Evolutionary conservation across 2,329 filamentous ascomycete genomes (phyloP).

Genomic region (Aspergillus sp.): DNA sequence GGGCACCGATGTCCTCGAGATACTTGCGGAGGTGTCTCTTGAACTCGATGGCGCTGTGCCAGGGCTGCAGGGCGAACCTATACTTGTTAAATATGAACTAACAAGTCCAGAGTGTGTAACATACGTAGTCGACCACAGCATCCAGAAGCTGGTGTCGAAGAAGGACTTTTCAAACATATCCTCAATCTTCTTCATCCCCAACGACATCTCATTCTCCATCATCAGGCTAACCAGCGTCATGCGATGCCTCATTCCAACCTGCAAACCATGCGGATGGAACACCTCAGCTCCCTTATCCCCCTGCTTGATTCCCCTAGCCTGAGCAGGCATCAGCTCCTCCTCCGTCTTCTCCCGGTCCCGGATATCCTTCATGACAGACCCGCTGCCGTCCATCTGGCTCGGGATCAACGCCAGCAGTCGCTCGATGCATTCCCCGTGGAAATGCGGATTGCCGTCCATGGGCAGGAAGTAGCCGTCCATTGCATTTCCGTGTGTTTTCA

Average conservation of each 20-base stretch:
- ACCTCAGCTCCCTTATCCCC: constrained; percentile 2
- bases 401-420: constrained; percentile 34
- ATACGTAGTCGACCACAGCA: constrained; percentile 25
- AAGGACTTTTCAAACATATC: constrained; percentile 24
- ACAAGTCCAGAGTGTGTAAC: no score
- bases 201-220: constrained; percentile 20
- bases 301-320: background rate
- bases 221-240: constrained; percentile 18
- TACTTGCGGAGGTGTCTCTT: constrained; percentile 24
- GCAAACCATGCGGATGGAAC: constrained; percentile 7
- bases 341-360: background rate
- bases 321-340: constrained; percentile 11
- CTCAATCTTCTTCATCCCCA: constrained; percentile 31
- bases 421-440: constrained; percentile 36
- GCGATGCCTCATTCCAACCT: constrained; percentile 18
- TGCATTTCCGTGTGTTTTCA: constrained; percentile 28
- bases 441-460: constrained; percentile 34
- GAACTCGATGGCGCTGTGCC: constrained; percentile 26
- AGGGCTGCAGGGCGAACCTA: constrained; percentile 23
- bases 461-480: constrained; percentile 36
- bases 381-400: constrained; percentile 1
- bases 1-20: constrained; percentile 21
- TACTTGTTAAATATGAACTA: no score
- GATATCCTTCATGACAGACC: constrained; percentile 11
- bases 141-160: constrained; percentile 25